Percentiles rank a stretch among this genome's conserved stretches.
Conservation (phyloP, 2,329 filamentous ascomycete species). For the Paramyrothecium sp. region DNA sequence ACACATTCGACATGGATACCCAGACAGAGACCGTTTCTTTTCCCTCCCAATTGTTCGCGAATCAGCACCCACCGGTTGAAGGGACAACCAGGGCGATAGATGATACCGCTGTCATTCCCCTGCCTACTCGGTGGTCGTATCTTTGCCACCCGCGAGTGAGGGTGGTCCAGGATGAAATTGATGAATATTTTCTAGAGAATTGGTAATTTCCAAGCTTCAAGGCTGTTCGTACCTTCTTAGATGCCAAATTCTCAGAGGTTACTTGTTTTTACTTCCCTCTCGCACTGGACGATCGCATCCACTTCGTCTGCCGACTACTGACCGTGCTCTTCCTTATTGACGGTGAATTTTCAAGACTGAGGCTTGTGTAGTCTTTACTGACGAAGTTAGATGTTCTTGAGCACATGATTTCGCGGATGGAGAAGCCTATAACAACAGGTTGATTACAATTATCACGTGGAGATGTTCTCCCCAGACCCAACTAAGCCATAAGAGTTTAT, state of each 20-base stretch:
- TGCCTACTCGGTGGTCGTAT: not conserved
- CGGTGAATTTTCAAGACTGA: no score
- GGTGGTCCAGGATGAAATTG: conserved; percentile 28
- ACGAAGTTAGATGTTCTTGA: not conserved
- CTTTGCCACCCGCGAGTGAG: not conserved
- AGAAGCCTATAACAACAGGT: not conserved
- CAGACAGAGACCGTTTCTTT: not conserved
- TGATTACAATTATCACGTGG: not conserved
- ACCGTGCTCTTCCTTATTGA: conserved; percentile 41
- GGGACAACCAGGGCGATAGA: not conserved
- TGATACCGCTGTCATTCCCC: not conserved
- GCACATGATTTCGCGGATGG: not conserved
- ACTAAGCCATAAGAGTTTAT: conserved; percentile 34
- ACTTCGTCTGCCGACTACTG: conserved; percentile 34
- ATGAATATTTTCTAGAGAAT: conserved; percentile 33
- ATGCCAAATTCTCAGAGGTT: conserved; percentile 29
- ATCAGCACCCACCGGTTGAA: not conserved
- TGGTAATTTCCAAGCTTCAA: conserved; percentile 34
- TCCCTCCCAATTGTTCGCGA: not conserved
- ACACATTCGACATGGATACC: not conserved
- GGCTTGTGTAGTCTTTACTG: not conserved
- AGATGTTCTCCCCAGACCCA: not conserved
- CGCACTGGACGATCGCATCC: conserved; percentile 34
- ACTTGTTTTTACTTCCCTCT: conserved; percentile 33
- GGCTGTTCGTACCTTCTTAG: conserved; percentile 27